Percentiles rank a stretch among this genome's conserved stretches.
phyloP scores from a whole-genome alignment of 257 asterid genomes.

The Vinca minor region DNA sequence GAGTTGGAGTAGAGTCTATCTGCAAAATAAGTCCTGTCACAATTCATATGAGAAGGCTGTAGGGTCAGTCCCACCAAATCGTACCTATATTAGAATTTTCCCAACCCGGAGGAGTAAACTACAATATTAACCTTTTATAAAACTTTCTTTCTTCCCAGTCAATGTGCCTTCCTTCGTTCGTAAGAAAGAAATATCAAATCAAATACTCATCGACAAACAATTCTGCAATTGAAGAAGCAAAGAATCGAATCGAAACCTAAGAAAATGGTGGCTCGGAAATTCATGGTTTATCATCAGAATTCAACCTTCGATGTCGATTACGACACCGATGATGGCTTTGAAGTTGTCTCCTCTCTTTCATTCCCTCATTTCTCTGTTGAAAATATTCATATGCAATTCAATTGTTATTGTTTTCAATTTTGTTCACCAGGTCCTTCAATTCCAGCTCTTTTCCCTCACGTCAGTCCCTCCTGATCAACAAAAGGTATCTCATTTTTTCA shows the following conservation, averaged over 20 bases:
- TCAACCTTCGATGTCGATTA: slow-evolving; percentile 68
- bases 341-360: slow-evolving; percentile 45
- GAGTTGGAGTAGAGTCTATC: no score
- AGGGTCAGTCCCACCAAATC: no score
- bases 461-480: slow-evolving; percentile 85
- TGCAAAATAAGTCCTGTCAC: no score
- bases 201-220: no score
- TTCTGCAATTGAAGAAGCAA: background rate
- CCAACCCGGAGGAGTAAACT: no score
- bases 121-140: no score
- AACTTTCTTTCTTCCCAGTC: no score
- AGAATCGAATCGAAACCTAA: slow-evolving; percentile 20
- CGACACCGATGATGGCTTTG: slow-evolving; percentile 84
- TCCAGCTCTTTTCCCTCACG: slow-evolving; percentile 88
- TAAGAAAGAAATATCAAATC: background rate
- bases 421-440: slow-evolving; percentile 61
- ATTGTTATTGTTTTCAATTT: slow-evolving; percentile 11
- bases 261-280: slow-evolving; percentile 68
- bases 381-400: slow-evolving; percentile 13
- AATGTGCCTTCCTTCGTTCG: background rate
- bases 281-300: slow-evolving; percentile 48
- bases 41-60: no score
- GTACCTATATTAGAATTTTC: no score
- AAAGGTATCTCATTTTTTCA: slow-evolving; percentile 34
- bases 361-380: slow-evolving; percentile 6